phyloP scores from a whole-genome alignment of 2,329 filamentous ascomycete genomes.

The Neonectria neomacrospora region DNA sequence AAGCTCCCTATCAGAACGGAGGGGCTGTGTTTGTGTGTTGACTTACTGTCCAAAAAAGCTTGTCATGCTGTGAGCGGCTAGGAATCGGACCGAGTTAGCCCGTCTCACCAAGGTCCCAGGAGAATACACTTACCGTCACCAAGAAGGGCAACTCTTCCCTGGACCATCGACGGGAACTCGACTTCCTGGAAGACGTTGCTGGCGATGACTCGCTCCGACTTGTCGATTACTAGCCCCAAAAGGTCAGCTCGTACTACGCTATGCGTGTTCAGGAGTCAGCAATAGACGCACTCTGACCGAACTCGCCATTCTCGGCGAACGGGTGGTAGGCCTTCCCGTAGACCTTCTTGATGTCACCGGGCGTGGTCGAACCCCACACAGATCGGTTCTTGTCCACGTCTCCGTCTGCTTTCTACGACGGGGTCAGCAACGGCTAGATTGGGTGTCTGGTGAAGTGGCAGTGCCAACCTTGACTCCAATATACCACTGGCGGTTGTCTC shows the following conservation, averaged over 20 bases:
- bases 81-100: slow-evolving; percentile 6
- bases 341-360: slow-evolving; percentile 24
- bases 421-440: not conserved
- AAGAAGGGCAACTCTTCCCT: slow-evolving; percentile 21
- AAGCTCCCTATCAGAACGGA: not conserved
- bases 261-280: not conserved
- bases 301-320: slow-evolving; percentile 16
- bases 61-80: slow-evolving; percentile 25
- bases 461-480: slow-evolving; percentile 23
- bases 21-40: not conserved
- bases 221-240: slow-evolving; percentile 20
- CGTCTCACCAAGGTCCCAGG: slow-evolving; percentile 1
- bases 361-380: slow-evolving; percentile 21
- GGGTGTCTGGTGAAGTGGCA: not conserved
- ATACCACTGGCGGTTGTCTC: slow-evolving; percentile 24
- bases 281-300: slow-evolving; percentile 19
- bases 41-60: slow-evolving; percentile 28
- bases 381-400: slow-evolving; percentile 22
- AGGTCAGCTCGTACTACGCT: slow-evolving; percentile 1
- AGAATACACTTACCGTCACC: slow-evolving; percentile 19
- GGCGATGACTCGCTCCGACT: slow-evolving; percentile 26
- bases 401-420: slow-evolving; percentile 21
- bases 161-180: slow-evolving; percentile 25
- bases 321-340: slow-evolving; percentile 22
- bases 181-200: slow-evolving; percentile 25